Evolutionary conservation across 1,284 basidiomycete genomes (phyloP).

Genomic region (Polyporus tsugae): DNA sequence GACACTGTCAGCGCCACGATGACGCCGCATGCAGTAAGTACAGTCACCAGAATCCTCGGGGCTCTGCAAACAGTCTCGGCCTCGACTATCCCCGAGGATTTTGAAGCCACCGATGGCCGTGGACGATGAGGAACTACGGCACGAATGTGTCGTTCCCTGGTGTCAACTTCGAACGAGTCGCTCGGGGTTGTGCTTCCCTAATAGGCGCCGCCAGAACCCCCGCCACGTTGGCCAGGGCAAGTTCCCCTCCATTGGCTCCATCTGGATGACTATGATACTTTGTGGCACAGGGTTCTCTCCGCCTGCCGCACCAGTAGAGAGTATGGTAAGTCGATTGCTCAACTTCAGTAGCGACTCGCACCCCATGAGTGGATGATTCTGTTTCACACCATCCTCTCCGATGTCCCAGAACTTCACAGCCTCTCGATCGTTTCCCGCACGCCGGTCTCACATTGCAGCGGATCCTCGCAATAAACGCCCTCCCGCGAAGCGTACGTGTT

Average conservation of each 20-base stretch:
- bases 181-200: neutral
- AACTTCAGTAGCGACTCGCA: neutral
- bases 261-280: neutral
- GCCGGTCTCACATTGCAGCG: neutral
- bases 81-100: neutral
- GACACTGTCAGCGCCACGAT: neutral
- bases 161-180: neutral
- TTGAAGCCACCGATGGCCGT: neutral
- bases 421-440: neutral
- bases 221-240: neutral
- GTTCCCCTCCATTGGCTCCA: neutral
- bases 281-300: neutral
- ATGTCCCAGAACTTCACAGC: neutral
- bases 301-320: neutral
- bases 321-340: neutral
- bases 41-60: neutral
- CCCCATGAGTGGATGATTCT: neutral
- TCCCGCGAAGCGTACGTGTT: slow-evolving; percentile 1
- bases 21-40: neutral
- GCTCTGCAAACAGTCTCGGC: neutral
- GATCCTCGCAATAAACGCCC: neutral
- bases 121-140: neutral
- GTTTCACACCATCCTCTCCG: neutral
- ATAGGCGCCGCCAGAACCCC: neutral
- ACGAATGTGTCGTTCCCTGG: neutral